Percentiles rank a stretch among this genome's conserved stretches.
Evolutionary conservation across 371 early-diverging fungal genomes (phyloP).

Genomic region (Mucor saturninus): DNA sequence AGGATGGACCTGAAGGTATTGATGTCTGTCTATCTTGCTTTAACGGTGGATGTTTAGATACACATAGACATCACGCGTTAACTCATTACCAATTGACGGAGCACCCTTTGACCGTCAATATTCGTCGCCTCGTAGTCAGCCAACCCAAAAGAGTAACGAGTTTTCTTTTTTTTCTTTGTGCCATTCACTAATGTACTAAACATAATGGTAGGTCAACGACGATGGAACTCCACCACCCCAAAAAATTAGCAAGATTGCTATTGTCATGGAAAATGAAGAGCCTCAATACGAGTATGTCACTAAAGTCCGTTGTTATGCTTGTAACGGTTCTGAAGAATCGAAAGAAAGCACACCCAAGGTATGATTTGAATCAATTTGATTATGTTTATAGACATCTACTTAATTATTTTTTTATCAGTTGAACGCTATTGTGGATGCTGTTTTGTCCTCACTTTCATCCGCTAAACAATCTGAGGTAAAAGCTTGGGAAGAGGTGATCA

Average conservation of each 20-base stretch:
- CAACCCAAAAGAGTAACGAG: conserved; percentile 42
- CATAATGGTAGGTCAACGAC: conserved; percentile 14
- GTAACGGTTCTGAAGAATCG: conserved; percentile 52
- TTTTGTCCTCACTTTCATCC: conserved; percentile 80
- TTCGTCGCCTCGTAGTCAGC: conserved; percentile 66
- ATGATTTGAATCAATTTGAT: neutral
- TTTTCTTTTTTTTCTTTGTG: neutral
- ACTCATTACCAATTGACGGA: conserved; percentile 71
- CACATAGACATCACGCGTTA: conserved; percentile 71
- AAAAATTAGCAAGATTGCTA: conserved; percentile 91
- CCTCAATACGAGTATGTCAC: conserved; percentile 74
- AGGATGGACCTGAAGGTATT: conserved; percentile 77
- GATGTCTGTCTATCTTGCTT: conserved; percentile 95
- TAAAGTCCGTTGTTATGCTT: conserved; percentile 71
- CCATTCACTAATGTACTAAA: neutral
- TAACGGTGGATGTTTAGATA: conserved; percentile 83
- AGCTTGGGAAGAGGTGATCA: conserved; percentile 90
- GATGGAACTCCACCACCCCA: conserved; percentile 67
- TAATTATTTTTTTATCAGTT: conserved; percentile 46
- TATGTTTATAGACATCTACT: neutral
- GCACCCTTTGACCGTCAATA: conserved; percentile 86
- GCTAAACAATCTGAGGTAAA: conserved; percentile 86
- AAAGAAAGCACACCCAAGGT: conserved; percentile 40
- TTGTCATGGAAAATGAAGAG: conserved; percentile 74
- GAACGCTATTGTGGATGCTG: conserved; percentile 62